Base-by-base conservation (phyloP, 345 rosid species). In the Aquilaria malaccensis region DNA sequence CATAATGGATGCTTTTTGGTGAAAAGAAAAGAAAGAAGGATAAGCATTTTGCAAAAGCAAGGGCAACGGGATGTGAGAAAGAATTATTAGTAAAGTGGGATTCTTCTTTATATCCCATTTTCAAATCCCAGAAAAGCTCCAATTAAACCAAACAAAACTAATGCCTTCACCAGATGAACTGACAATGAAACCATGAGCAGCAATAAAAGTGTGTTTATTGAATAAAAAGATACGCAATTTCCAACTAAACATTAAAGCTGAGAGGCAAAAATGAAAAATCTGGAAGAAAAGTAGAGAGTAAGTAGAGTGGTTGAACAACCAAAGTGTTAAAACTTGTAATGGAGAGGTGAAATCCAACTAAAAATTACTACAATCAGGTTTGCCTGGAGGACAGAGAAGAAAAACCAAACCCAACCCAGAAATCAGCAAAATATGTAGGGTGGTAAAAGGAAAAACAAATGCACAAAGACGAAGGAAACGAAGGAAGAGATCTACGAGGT, bases 31-130 rank as follows among this genome's bases (percentile, higher is more conserved):
- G 33, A 45, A 31, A 13, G 53, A 69, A 77, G 63, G 33, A 61
- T 12, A 66, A 67, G 29, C 45, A 66, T 52, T 14, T 37, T 47
- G 9, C 14, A 71, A 74, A 74, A 62, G 72, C 66, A 74, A 22
- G 43, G 43, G 43, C 43, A 22, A 22, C 22, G 22, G 22, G 22
- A 73, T 43, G 55, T 49, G 11, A 62, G 55, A 72, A 66, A 58
- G 69, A 70, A 77, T 66, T 72, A 81, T 5, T 37, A 77, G 70
- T 69, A 71, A 73, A 73, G 56, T 74, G 66, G 55, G 47, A 70
- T 59, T 61, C 37, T 65, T 78, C 74, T 55, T 62, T 68, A 55
- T 50, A 76, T 56, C 66, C 75, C 59, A 77, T 69, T 70, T 46
- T 29, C 75, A 63, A 63, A 30, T 63, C 75, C 58, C 53, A 59